These are phyloP conservation scores for Blastobotrys elegans DNA, from an alignment of 1,139 yeast genomes.

Conservation along the genomic window DNA sequence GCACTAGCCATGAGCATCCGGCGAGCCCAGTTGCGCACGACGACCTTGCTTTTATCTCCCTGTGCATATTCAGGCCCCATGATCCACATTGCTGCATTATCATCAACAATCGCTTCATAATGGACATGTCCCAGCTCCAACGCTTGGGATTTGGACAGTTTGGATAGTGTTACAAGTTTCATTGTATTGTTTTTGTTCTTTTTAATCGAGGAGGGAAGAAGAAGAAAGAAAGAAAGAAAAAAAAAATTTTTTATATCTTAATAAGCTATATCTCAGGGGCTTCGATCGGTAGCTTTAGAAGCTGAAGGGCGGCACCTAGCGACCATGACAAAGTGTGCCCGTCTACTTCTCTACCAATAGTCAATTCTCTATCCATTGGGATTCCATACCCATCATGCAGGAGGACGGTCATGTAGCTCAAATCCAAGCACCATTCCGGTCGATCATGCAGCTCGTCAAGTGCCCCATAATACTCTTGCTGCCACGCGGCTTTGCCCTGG, in stretches of 20 bases:
- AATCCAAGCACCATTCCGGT: constrained; percentile 87
- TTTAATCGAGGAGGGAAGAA: not conserved
- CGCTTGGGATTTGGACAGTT: constrained; percentile 1
- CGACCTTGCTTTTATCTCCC: not conserved
- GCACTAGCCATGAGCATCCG: not conserved
- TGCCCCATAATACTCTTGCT: constrained; percentile 50
- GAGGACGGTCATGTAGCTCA: constrained; percentile 77
- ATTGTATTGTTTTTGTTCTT: not conserved
- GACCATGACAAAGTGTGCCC: constrained; percentile 93
- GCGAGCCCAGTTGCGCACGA: constrained; percentile 6
- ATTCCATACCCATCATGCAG: constrained; percentile 91
- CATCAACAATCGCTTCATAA: not conserved
- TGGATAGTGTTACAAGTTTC: not conserved
- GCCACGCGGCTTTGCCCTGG: constrained; percentile 71
- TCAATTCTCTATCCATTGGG: constrained; percentile 74
- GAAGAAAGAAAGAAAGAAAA: not conserved
- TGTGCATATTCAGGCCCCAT: not conserved
- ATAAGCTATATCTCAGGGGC: constrained; percentile 6
- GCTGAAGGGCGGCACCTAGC: constrained; percentile 84
- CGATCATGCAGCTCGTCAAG: constrained; percentile 58
- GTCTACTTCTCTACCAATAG: constrained; percentile 75
- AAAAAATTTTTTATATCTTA: not conserved
- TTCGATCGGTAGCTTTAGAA: constrained; percentile 40
- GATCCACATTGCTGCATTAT: not conserved
- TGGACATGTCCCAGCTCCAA: not conserved